phyloP scores from a whole-genome alignment of 495 filamentous ascomycete genomes.

The Neurospora hispaniola region DNA sequence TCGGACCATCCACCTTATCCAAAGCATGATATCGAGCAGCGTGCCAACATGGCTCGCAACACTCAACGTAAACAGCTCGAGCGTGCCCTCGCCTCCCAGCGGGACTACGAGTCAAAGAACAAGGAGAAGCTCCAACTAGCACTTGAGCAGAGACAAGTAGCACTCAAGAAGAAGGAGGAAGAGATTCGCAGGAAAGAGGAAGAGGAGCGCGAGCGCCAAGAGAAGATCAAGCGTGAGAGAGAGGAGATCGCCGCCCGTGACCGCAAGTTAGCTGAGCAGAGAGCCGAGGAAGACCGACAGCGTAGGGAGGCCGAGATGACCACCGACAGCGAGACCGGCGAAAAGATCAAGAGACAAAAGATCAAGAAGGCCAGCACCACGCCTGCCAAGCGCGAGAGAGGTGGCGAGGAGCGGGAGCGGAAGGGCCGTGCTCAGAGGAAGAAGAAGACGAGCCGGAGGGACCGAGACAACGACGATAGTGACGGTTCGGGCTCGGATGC shows the following conservation, averaged over 20 bases:
- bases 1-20: conserved; percentile 85
- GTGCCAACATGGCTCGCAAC: conserved; percentile 91
- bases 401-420: conserved; percentile 7
- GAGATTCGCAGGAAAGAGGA: conserved; percentile 51
- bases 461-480: conserved; percentile 1
- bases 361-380: conserved; percentile 28
- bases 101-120: conserved; percentile 89
- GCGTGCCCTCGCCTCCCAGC: conserved; percentile 69
- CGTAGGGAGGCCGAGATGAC: conserved; percentile 62
- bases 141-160: conserved; percentile 63
- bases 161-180: conserved; percentile 63
- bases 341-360: conserved; percentile 69
- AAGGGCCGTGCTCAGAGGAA: conserved; percentile 6
- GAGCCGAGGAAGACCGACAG: conserved; percentile 61
- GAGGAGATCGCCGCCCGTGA: conserved; percentile 67
- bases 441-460: conserved; percentile 7
- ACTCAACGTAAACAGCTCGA: conserved; percentile 88
- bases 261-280: conserved; percentile 54
- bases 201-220: conserved; percentile 55
- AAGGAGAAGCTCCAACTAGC: conserved; percentile 71
- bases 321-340: conserved; percentile 66
- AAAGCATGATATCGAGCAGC: conserved; percentile 77
- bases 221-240: conserved; percentile 72
- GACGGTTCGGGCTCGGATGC: conserved; percentile 23
- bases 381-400: conserved; percentile 4